phyloP scores from a whole-genome alignment of 2,329 filamentous ascomycete genomes.

The Phoma sp. region DNA sequence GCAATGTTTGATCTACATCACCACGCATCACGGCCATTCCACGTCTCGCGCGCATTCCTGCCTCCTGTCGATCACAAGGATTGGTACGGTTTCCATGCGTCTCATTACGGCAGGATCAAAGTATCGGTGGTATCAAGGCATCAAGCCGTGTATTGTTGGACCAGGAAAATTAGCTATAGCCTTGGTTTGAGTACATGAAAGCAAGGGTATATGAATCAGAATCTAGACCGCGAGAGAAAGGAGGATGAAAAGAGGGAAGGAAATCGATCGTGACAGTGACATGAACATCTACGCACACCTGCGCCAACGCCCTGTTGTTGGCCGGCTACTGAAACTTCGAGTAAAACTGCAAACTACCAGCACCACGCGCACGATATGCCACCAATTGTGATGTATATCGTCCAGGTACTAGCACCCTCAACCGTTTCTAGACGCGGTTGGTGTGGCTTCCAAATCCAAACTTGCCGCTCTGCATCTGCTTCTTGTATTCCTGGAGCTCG shows the following conservation, averaged over 20 bases:
- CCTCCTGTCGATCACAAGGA: not conserved
- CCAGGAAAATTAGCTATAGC: slow-evolving; percentile 18
- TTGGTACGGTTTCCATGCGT: not conserved
- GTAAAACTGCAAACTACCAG: not conserved
- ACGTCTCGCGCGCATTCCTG: not conserved
- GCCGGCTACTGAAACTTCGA: slow-evolving; percentile 15
- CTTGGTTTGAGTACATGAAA: slow-evolving; percentile 15
- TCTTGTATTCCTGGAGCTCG: slow-evolving; percentile 43
- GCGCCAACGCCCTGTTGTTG: slow-evolving; percentile 15
- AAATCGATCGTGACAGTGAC: slow-evolving; percentile 17
- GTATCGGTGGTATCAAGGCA: slow-evolving; percentile 1
- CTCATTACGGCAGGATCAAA: not conserved
- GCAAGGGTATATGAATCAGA: slow-evolving; percentile 16
- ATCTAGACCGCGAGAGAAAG: not conserved
- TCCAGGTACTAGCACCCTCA: not conserved
- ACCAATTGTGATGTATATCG: not conserved
- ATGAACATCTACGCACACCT: slow-evolving; percentile 19
- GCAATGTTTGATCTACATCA: not conserved
- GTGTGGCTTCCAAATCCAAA: slow-evolving; percentile 26
- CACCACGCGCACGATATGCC: not conserved
- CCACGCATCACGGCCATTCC: not conserved
- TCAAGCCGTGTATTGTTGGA: slow-evolving; percentile 15
- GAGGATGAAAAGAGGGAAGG: slow-evolving; percentile 1
- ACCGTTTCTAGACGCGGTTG: slow-evolving; percentile 18
- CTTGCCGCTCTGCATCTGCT: slow-evolving; percentile 34